Evolutionary conservation across 306 rosid species (phyloP), one percentile per base, ranked within the genome.

Genomic region (Ormosia emarginata): DNA sequence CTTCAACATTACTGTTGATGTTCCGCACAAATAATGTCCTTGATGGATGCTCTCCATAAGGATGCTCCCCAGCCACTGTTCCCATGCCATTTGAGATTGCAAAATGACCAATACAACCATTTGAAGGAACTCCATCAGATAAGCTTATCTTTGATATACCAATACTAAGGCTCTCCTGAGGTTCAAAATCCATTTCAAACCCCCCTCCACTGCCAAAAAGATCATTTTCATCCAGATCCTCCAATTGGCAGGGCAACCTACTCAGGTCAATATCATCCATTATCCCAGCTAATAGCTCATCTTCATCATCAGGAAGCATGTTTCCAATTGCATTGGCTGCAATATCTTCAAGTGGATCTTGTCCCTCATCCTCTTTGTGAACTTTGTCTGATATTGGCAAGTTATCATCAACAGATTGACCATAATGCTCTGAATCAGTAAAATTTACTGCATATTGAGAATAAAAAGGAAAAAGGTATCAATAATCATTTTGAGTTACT

Each of bases 31-130:
- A 92, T 67, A 92, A 79, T 50, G 97, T 92, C 84, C 97, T 92
- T 71, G 97, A 92, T 15, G 97, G 94, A 89, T 92, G 97, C 83
- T 92, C 97, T 30, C 97, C 97, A 61, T 89, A 92, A 8, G 97
- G 97, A 81, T 92, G 97, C 83, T 92, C 97, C 75, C 93, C 97
- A 62, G 93, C 93, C 86, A 90, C 84, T 7, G 97, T 53, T 83
- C 89, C 97, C 61, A 78, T 89, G 7, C 93, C 90, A 81, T 90
- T 92, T 47, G 91, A 82, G 68, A 90, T 92, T 44, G 90, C 75
- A 83, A 72, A 86, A 56, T 79, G 90, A 83, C 85, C 78, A 68
- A 87, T 78, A 12, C 24, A 24, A 24, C 89, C 90, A 78, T 88
- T 87, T 52, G 87, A 81, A 79, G 80, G 8, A 74, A 76, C 74